phyloP scores from a whole-genome alignment of 148 eudicot species.

The Rhododendron kiyosumense region DNA sequence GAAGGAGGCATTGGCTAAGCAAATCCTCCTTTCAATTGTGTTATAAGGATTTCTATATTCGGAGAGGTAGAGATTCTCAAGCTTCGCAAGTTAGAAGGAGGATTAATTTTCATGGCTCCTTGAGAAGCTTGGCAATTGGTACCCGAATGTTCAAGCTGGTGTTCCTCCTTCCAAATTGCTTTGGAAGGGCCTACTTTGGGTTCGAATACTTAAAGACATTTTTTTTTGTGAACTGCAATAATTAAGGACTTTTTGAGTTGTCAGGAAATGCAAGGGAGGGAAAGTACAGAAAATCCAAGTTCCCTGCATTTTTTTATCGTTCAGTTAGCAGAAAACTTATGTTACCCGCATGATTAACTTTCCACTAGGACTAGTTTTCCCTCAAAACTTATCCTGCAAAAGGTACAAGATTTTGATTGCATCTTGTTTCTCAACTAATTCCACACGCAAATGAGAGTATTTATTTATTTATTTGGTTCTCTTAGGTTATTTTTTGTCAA shows the following conservation, averaged over 20 bases:
- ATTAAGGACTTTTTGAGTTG: background rate
- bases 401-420: background rate
- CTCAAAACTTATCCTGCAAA: background rate
- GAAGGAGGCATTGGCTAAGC: background rate
- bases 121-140: background rate
- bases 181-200: background rate
- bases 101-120: background rate
- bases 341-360: background rate
- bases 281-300: background rate
- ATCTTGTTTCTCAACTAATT: background rate
- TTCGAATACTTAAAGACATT: background rate
- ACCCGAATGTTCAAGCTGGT: background rate
- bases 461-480: background rate
- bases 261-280: background rate
- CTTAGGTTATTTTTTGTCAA: background rate
- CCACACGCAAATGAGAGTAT: background rate
- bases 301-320: background rate
- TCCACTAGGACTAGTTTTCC: background rate
- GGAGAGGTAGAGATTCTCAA: background rate
- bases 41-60: background rate
- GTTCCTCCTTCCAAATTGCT: background rate
- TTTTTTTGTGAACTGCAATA: no score
- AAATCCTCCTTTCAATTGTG: background rate
- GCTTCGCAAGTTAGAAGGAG: background rate
- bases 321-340: background rate